Conservation (phyloP, 169 alveolate genomes). For the Babesia divergens region DNA sequence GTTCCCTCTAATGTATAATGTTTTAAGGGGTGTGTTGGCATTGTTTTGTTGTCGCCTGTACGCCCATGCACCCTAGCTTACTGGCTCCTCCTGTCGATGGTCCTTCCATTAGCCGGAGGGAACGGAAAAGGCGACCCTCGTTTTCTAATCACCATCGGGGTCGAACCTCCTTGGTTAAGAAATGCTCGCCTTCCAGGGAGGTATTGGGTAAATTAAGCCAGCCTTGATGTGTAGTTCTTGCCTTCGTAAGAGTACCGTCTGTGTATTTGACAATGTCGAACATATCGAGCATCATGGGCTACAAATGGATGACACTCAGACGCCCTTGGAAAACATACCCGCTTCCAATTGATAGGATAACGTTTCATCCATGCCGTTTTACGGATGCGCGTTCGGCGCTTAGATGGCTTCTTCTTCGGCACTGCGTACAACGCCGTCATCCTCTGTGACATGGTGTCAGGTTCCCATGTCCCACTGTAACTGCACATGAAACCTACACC, state of each 20-base stretch:
- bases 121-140: too few relatives aligned
- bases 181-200: slow-evolving; percentile 70
- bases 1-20: too few relatives aligned
- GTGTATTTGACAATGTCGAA: slow-evolving; percentile 55
- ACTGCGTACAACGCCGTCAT: slow-evolving; percentile 58
- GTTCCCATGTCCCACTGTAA: too few relatives aligned
- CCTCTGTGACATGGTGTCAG: background rate
- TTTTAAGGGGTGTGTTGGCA: too few relatives aligned
- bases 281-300: slow-evolving; percentile 69
- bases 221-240: slow-evolving; percentile 69
- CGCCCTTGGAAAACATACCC: slow-evolving; percentile 65
- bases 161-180: slow-evolving; percentile 55
- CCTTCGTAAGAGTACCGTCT: slow-evolving; percentile 59
- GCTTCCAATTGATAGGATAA: slow-evolving; percentile 66
- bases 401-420: slow-evolving; percentile 79
- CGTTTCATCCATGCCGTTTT: slow-evolving; percentile 81
- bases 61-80: too few relatives aligned
- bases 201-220: slow-evolving; percentile 78
- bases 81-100: too few relatives aligned
- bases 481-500: too few relatives aligned
- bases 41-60: too few relatives aligned
- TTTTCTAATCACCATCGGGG: slow-evolving; percentile 58
- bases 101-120: too few relatives aligned
- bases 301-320: background rate
- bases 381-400: slow-evolving; percentile 71